These are phyloP conservation scores for Strobilomyces echinocephalus DNA, from an alignment of 768 basidiomycete genomes.

Conservation along the genomic window DNA sequence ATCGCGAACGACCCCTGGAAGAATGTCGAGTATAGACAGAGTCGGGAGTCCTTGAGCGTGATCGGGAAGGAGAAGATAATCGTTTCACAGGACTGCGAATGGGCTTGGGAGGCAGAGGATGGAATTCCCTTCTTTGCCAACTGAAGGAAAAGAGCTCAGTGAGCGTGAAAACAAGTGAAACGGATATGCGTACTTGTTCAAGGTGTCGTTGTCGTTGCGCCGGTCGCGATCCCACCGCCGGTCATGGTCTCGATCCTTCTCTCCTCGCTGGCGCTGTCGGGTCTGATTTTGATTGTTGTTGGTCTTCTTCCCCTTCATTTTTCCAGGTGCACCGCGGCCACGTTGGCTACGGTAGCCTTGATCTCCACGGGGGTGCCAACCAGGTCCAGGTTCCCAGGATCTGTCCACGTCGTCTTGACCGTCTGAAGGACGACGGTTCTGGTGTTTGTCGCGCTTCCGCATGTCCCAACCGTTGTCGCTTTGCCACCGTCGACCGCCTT, in stretches of 20 bases:
- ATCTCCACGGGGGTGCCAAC: conserved; percentile 51
- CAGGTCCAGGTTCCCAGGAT: conserved; percentile 68
- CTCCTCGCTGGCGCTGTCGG: conserved; percentile 31
- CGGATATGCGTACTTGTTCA: conserved; percentile 61
- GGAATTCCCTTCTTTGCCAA: conserved; percentile 61
- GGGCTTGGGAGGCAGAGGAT: conserved; percentile 38
- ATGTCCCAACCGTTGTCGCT: conserved; percentile 48
- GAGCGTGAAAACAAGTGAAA: conserved; percentile 6
- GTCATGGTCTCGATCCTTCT: conserved; percentile 26
- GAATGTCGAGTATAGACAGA: conserved; percentile 64
- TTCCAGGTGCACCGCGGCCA: conserved; percentile 35
- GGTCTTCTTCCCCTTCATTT: conserved; percentile 35
- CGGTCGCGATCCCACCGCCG: conserved; percentile 37
- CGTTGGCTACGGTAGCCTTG: conserved; percentile 36
- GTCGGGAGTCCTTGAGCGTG: conserved; percentile 54
- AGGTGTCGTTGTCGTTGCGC: conserved; percentile 55
- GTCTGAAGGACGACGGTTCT: conserved; percentile 33
- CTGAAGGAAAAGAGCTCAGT: conserved; percentile 32
- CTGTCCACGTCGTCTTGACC: conserved; percentile 42
- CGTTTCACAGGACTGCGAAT: conserved; percentile 35
- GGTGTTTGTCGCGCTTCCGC: conserved; percentile 44
- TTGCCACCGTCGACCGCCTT: conserved; percentile 31
- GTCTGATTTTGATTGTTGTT: conserved; percentile 14
- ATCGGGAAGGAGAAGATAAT: conserved; percentile 42
- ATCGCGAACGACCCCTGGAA: conserved; percentile 60